Conservation (phyloP, 345 rosid species). For the Laguncularia racemosa region DNA sequence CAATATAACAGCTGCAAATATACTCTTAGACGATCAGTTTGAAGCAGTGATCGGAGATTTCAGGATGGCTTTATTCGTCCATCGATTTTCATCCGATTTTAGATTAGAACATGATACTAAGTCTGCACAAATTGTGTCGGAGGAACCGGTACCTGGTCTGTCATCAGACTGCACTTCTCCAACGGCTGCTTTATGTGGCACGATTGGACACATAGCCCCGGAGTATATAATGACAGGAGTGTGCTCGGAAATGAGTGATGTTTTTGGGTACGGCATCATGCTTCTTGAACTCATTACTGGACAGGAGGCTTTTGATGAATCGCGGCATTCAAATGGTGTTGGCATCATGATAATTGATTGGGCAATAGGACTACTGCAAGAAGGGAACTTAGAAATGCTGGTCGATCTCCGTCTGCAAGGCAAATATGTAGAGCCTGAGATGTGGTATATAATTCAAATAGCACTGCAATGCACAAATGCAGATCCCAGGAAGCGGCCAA, state of each 20-base stretch:
- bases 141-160: neutral
- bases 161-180: no score
- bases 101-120: neutral
- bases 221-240: neutral
- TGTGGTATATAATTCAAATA: neutral
- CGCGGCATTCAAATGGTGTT: neutral
- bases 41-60: slow-evolving; percentile 2
- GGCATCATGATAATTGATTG: neutral
- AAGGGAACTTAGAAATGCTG: neutral
- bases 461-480: neutral
- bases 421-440: neutral
- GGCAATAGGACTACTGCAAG: neutral
- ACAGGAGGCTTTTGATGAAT: neutral
- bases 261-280: neutral
- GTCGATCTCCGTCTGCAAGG: slow-evolving; percentile 3
- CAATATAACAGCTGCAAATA: slow-evolving; percentile 1
- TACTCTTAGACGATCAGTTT: slow-evolving; percentile 5
- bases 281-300: slow-evolving; percentile 4
- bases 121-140: neutral
- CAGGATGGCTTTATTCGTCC: neutral
- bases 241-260: slow-evolving; percentile 4
- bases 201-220: neutral
- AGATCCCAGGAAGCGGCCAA: neutral
- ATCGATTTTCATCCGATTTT: neutral
- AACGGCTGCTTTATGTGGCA: neutral